Conservation (phyloP, 2,329 filamentous ascomycete genomes). For the Colletotrichum truncatum region DNA sequence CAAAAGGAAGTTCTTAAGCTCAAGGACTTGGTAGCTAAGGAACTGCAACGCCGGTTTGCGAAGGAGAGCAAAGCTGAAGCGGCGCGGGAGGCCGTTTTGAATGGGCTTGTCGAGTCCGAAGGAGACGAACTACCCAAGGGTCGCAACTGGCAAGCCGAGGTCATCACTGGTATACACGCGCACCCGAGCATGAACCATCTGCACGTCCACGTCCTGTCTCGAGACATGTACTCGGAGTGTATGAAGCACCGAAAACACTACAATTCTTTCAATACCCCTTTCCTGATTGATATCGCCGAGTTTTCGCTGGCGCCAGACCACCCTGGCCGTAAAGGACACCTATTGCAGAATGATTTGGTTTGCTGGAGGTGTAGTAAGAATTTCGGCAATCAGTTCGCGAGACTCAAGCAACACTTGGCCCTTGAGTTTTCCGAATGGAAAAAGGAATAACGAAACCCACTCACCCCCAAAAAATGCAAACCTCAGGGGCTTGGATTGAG, state of each 20-base stretch:
- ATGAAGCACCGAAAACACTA: conserved; percentile 89
- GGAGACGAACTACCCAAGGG: conserved; percentile 68
- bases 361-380: conserved; percentile 87
- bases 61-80: conserved; percentile 69
- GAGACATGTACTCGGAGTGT: conserved; percentile 77
- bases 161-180: conserved; percentile 84
- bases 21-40: conserved; percentile 72
- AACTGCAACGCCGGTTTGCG: conserved; percentile 77
- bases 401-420: conserved; percentile 79
- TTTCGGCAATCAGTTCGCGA: conserved; percentile 79
- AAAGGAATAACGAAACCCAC: conserved; percentile 67
- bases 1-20: conserved; percentile 69
- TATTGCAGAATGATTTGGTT: conserved; percentile 67
- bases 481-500: too few species aligned
- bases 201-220: conserved; percentile 87
- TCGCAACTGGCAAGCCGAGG: conserved; percentile 80
- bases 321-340: conserved; percentile 64
- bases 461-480: too few species aligned
- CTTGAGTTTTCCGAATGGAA: conserved; percentile 82
- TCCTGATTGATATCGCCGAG: conserved; percentile 81
- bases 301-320: conserved; percentile 76
- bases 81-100: conserved; percentile 72
- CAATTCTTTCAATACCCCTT: conserved; percentile 87
- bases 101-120: conserved; percentile 60
- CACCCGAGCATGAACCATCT: conserved; percentile 92